Base-by-base conservation (phyloP, 2,329 filamentous ascomycete genomes). In the Neonectria magnoliae region DNA sequence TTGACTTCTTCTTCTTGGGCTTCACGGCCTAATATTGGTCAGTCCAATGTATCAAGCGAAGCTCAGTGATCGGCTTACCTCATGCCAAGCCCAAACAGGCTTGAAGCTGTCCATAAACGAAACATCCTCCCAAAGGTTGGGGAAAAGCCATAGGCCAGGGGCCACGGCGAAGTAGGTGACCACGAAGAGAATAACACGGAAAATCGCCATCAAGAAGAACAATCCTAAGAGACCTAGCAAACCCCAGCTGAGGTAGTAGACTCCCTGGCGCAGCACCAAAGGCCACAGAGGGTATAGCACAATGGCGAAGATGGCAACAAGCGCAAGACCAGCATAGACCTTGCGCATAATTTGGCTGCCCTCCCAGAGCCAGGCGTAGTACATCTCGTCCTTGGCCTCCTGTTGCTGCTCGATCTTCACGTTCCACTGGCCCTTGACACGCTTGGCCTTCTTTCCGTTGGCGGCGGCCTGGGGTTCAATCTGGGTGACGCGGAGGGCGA, bases 221-320 rank as follows among this genome's bases (percentile, higher is more conserved):
- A 97, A 82, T 60, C 93, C 96, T 50, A 99, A 88, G 31, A 98
- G 84, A 47, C 93, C 91, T 69, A 99, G 86, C 87, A 97, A 92
- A 64, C 91, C 95, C 89, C 97, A 97, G 79, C 92, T 96, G 45
- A 98, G 85, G 80, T 99, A 98, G 92, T 97, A 99, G 53, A 98
- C 96, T 57, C 95, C 96, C 73, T 96, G 90, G 74, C 96, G 89
- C 81, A 99, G 83, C 78, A 93, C 90, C 67, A 97, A 87, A 1
- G 96, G 96, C 96, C 96, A 99, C 62, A 99, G 87, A 10, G 96
- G 96, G 84, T 99, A 99, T 75, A 98, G 89, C 65, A 99, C 94
- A 25, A 98, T 84, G 14, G 92, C 88, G 76, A 99, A 94, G 75
- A 99, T 94, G 66, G 91, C 82, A 11, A 93, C 83, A 50, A 99